These are phyloP conservation scores for Colletotrichum sp. DNA, from an alignment of 2,329 filamentous ascomycete species.

Conservation along the genomic window DNA sequence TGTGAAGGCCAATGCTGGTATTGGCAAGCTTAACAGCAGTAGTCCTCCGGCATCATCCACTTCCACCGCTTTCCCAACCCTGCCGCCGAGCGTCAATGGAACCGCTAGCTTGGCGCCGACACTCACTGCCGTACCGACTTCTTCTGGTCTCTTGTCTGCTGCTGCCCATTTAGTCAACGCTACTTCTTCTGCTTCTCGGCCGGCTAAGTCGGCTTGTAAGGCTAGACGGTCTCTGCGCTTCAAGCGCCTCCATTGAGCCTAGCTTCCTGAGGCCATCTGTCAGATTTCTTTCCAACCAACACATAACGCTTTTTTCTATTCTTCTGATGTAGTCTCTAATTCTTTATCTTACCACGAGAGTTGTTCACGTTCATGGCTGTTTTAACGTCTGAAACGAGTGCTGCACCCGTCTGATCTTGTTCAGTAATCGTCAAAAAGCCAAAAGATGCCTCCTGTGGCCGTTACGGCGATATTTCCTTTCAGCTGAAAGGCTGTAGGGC, in stretches of 20 bases:
- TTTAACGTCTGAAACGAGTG: not conserved
- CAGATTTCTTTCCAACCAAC: not conserved
- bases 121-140: not conserved
- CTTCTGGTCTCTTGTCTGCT: not conserved
- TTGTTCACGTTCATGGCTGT: not conserved
- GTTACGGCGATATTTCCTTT: not conserved
- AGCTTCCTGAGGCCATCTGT: not conserved
- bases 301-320: not conserved
- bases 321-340: not conserved
- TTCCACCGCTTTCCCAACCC: not conserved
- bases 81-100: not conserved
- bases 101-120: not conserved
- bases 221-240: not conserved
- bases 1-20: not conserved
- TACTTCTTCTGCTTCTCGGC: not conserved
- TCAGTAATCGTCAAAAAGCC: not conserved
- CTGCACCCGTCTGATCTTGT: not conserved
- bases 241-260: not conserved
- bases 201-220: not conserved
- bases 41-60: not conserved
- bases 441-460: not conserved
- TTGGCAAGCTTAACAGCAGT: not conserved
- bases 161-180: not conserved
- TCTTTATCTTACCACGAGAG: not conserved
- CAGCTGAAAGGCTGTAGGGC: not conserved